Base-by-base conservation (phyloP, 768 basidiomycete genomes). In the Podaxis sp. region DNA sequence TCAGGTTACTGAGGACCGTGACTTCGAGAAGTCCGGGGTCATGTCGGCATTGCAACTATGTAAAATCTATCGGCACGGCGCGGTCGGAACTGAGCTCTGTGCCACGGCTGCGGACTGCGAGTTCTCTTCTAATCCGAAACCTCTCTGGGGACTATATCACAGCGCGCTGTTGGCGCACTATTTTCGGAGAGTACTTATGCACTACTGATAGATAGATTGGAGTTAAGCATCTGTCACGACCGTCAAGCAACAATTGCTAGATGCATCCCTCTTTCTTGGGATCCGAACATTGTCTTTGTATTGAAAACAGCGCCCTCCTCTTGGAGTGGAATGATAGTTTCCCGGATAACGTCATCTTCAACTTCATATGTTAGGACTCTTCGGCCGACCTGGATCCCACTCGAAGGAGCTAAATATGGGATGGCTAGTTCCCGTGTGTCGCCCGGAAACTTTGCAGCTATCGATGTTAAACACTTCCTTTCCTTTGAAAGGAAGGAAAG, bases 321-420 rank as follows among this genome's bases (percentile, higher is more conserved):
- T 17, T 59, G 57, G 8, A 59, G 38, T 59, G 30, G 57, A 48
- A 36, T 57, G 57, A 59, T 59, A 48, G 46, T n/a, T 49, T 30
- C 57, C 57, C 48, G 46, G 57, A 49, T 49, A 59, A 33, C 57
- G 38, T 59, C 57, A 46, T 28, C 39, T 51, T 28, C 36, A 19
- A 59, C 17, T 49, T 36, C n/a, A 8, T 36, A 8, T 33, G n/a
- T 51, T 49, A 26, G 57, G 46, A n/a, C 19, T 46, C 44, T n/a
- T 46, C 44, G 44, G 44, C 8, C 44, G 17, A 8, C 19, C 15
- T 19, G 44, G 44, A 9, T 19, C 17, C n/a, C 44, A 19, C 19
- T 46, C 17, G 44, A 19, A 7, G 19, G 12, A n/a, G 44, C 44
- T 19, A 46, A 46, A 46, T 22, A 46, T 19, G 44, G 44, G 19